Percentiles rank a stretch among this genome's conserved stretches.
phyloP scores from a whole-genome alignment of 441 rosid species.

The Jatropha multifida region DNA sequence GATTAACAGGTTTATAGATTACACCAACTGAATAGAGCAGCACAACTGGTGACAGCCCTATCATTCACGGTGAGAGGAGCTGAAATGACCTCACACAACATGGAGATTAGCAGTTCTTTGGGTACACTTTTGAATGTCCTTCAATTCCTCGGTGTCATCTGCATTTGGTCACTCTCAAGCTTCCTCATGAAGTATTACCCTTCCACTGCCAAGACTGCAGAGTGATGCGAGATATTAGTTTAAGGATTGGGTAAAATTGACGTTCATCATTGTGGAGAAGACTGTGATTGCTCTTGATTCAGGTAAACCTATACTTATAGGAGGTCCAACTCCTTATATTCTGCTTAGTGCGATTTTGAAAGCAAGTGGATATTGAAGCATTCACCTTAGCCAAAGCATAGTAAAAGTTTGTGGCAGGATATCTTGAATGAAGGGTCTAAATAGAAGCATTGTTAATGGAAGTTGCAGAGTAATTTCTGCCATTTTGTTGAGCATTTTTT shows the following conservation, averaged over 20 bases:
- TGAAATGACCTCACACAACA: conserved; percentile 74
- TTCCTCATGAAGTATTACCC: conserved; percentile 78
- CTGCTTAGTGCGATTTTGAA: conserved; percentile 15
- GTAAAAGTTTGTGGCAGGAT: conserved; percentile 25
- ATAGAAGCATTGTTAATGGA: background rate
- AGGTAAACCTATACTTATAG: conserved; percentile 6
- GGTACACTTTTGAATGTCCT: conserved; percentile 82
- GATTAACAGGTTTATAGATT: conserved; percentile 81
- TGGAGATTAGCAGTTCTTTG: conserved; percentile 86
- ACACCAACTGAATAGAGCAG: conserved; percentile 96
- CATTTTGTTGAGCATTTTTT: conserved; percentile 16
- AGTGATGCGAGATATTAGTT: conserved; percentile 29
- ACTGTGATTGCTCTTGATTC: conserved; percentile 17
- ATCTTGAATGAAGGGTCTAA: conserved; percentile 17
- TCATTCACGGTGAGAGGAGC: conserved; percentile 89
- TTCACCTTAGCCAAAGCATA: conserved; percentile 16
- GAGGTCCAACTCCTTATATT: conserved; percentile 5
- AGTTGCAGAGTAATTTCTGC: conserved; percentile 14
- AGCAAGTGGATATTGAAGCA: background rate
- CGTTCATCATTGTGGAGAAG: conserved; percentile 13
- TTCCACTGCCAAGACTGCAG: conserved; percentile 34
- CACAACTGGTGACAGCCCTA: conserved; percentile 90
- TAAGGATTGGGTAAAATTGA: conserved; percentile 15
- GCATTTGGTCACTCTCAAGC: conserved; percentile 97
- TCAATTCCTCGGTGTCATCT: conserved; percentile 82